phyloP scores from a whole-genome alignment of 2,329 filamentous ascomycete genomes.

The Venturia oleaginea region DNA sequence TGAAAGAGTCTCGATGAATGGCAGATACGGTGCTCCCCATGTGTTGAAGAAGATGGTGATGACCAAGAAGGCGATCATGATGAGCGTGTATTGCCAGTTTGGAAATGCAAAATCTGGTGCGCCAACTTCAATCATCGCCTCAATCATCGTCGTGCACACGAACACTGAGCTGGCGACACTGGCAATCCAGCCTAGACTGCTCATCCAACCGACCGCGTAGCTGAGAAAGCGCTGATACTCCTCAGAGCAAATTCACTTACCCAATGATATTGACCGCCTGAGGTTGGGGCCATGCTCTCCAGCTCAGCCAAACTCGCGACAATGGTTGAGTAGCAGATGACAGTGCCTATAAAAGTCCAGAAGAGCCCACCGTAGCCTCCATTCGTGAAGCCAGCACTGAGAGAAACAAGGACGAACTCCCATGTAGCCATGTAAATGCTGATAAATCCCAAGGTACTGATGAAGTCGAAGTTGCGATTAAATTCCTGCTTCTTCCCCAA shows the following conservation, averaged over 20 bases:
- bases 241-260: constrained; percentile 15
- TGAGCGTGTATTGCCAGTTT: constrained; percentile 32
- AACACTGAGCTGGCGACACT: constrained; percentile 12
- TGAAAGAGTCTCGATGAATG: constrained; percentile 30
- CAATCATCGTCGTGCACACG: constrained; percentile 21
- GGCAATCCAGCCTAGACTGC: constrained; percentile 17
- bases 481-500: constrained; percentile 12
- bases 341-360: constrained; percentile 12
- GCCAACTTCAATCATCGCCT: constrained; percentile 29
- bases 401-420: constrained; percentile 11
- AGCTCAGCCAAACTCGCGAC: constrained; percentile 15
- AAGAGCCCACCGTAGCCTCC: constrained; percentile 14
- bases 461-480: constrained; percentile 13
- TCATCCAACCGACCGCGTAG: constrained; percentile 24
- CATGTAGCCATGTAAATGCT: constrained; percentile 14
- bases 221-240: constrained; percentile 15
- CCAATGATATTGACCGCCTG: constrained; percentile 31
- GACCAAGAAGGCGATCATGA: constrained; percentile 28
- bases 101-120: constrained; percentile 18
- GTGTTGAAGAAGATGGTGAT: constrained; percentile 29
- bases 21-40: constrained; percentile 24
- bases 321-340: constrained; percentile 2
- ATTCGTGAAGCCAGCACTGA: constrained; percentile 12
- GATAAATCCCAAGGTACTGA: constrained; percentile 14
- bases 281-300: constrained; percentile 15